These are phyloP conservation scores for Cytospora chrysosperma DNA, from an alignment of 2,329 filamentous ascomycete genomes.

Conservation along the genomic window DNA sequence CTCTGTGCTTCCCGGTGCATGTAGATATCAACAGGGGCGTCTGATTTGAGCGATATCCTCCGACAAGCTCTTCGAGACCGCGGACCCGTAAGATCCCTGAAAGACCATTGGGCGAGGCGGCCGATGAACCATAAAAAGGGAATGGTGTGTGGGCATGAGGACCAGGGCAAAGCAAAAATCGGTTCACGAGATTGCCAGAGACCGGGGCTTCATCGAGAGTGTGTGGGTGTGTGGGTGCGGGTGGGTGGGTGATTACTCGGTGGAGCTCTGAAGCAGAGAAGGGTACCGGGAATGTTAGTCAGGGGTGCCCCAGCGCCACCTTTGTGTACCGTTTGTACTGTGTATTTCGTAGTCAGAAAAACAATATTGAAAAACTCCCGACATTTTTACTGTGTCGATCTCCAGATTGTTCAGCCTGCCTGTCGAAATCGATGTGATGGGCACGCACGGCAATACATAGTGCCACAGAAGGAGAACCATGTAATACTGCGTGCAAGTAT, in stretches of 20 bases:
- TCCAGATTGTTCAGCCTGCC: slow-evolving; percentile 12
- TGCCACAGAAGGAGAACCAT: slow-evolving; percentile 15
- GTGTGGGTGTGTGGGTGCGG: slow-evolving; percentile 1
- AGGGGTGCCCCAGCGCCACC: slow-evolving; percentile 17
- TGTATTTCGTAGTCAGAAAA: slow-evolving; percentile 15
- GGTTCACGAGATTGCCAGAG: slow-evolving; percentile 48
- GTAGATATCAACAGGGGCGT: slow-evolving; percentile 38
- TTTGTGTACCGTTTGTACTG: slow-evolving; percentile 4
- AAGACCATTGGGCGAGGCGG: slow-evolving; percentile 47
- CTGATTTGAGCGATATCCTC: slow-evolving; percentile 47
- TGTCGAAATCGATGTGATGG: slow-evolving; percentile 10
- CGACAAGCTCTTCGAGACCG: slow-evolving; percentile 38
- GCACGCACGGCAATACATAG: not conserved
- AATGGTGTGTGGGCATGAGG: slow-evolving; percentile 39
- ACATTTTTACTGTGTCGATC: slow-evolving; percentile 11
- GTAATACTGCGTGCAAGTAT: slow-evolving; percentile 8
- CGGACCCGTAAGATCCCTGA: slow-evolving; percentile 46
- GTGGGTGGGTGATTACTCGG: slow-evolving; percentile 21
- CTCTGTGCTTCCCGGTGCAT: slow-evolving; percentile 31
- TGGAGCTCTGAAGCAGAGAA: slow-evolving; percentile 17
- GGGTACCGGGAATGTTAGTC: slow-evolving; percentile 11
- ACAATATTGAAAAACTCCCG: slow-evolving; percentile 7
- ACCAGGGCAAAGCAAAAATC: slow-evolving; percentile 36
- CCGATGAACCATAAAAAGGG: slow-evolving; percentile 39
- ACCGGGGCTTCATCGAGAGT: slow-evolving; percentile 31